These are phyloP conservation scores for Ophiostoma himal-ulmi DNA, from an alignment of 2,329 filamentous ascomycete genomes.

Conservation along the genomic window DNA sequence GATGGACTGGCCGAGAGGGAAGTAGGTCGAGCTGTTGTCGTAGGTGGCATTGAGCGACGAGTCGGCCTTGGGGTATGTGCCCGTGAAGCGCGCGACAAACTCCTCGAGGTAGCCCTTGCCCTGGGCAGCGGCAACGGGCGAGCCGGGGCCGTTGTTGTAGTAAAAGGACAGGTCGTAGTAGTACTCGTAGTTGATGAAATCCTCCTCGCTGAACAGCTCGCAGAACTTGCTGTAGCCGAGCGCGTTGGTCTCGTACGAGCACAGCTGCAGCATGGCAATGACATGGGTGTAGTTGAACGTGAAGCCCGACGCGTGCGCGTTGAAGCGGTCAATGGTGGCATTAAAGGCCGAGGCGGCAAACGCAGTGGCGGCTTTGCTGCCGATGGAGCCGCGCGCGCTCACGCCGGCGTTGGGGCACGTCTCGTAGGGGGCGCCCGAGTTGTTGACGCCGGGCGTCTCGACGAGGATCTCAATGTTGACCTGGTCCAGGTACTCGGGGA, in stretches of 20 bases:
- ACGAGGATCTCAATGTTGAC: slow-evolving; percentile 10
- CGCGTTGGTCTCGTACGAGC: slow-evolving; percentile 6
- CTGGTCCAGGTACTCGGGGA: slow-evolving; percentile 8
- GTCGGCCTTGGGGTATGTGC: neutral
- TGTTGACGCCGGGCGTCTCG: slow-evolving; percentile 8
- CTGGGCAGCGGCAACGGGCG: slow-evolving; percentile 1
- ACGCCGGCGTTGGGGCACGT: neutral
- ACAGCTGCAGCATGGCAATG: neutral
- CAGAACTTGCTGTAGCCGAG: slow-evolving; percentile 10
- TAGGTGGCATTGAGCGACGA: slow-evolving; percentile 1
- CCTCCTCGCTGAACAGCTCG: slow-evolving; percentile 12
- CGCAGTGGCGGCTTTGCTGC: neutral
- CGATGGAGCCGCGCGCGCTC: neutral
- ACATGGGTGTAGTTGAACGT: slow-evolving; percentile 1
- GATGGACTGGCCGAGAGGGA: slow-evolving; percentile 3
- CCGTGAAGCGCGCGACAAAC: slow-evolving; percentile 6
- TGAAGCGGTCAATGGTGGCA: slow-evolving; percentile 1
- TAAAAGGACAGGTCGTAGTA: slow-evolving; percentile 3
- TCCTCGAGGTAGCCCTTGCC: slow-evolving; percentile 11
- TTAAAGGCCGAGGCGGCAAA: neutral
- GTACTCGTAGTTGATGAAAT: slow-evolving; percentile 12
- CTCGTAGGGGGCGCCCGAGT: slow-evolving; percentile 8
- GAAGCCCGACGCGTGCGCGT: neutral
- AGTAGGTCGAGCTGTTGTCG: slow-evolving; percentile 6
- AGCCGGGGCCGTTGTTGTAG: slow-evolving; percentile 10